These are phyloP conservation scores for Phaffia rhodozyma DNA, from an alignment of 1,284 basidiomycete species.

Conservation along the genomic window DNA sequence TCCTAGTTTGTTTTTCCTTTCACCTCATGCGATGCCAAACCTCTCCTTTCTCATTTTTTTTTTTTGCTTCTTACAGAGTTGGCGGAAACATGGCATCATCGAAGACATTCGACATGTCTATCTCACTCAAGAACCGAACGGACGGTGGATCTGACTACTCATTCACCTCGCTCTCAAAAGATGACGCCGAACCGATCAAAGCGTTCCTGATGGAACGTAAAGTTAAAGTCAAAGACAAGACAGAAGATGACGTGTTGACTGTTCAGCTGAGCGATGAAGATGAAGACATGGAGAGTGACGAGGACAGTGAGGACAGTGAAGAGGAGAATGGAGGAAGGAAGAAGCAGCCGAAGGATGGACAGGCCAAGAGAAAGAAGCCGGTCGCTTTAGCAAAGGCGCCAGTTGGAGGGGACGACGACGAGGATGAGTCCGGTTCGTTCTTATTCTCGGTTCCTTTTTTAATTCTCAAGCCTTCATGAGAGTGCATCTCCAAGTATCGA, in stretches of 20 bases:
- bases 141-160: constrained; percentile 53
- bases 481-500: no score
- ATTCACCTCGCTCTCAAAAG: constrained; percentile 90
- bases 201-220: constrained; percentile 81
- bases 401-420: constrained; percentile 51
- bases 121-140: constrained; percentile 55
- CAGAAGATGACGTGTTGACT: constrained; percentile 72
- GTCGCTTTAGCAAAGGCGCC: constrained; percentile 32
- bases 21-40: not conserved
- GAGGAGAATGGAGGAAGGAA: constrained; percentile 28
- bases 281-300: constrained; percentile 61
- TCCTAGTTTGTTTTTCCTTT: not conserved
- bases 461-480: no score
- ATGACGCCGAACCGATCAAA: constrained; percentile 81
- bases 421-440: constrained; percentile 64
- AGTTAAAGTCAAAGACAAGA: constrained; percentile 90
- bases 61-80: constrained; percentile 40
- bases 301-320: constrained; percentile 52
- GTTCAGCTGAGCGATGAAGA: constrained; percentile 60
- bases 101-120: constrained; percentile 78
- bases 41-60: not conserved
- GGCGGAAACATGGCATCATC: constrained; percentile 77
- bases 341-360: constrained; percentile 28
- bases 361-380: constrained; percentile 23
- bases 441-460: no score